Evolutionary conservation across 345 rosid genomes (phyloP).

Genomic region (Populus euphratica): DNA sequence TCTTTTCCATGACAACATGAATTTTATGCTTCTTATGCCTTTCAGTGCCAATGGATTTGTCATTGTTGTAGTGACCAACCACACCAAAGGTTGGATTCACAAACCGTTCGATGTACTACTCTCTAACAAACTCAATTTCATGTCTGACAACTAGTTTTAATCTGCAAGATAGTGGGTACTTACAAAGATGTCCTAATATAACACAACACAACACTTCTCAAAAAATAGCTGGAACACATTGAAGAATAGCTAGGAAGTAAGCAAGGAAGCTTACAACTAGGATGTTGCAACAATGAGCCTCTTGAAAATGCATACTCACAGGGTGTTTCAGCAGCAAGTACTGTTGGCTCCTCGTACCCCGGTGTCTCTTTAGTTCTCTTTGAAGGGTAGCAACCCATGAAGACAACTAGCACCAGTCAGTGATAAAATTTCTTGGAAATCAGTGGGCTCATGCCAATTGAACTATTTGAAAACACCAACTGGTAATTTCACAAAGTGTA

Average conservation of each 20-base stretch:
- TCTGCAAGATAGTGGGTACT: not conserved
- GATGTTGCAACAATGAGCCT: not conserved
- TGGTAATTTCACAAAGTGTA: not conserved
- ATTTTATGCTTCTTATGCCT: too few relatives aligned
- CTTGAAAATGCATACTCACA: constrained; percentile 39
- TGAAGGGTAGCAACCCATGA: constrained; percentile 47
- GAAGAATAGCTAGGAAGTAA: not conserved
- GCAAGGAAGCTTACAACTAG: not conserved
- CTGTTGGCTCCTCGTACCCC: constrained; percentile 63
- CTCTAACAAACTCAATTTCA: not conserved
- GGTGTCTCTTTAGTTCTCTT: constrained; percentile 33
- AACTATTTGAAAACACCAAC: not conserved
- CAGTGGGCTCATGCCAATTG: constrained; percentile 1
- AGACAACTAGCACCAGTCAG: constrained; percentile 11
- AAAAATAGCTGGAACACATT: not conserved
- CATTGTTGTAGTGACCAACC: not conserved
- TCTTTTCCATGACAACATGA: not conserved
- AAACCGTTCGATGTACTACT: not conserved
- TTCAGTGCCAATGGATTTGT: not conserved
- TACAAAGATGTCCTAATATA: not conserved
- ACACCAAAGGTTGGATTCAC: not conserved
- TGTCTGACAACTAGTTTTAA: not conserved
- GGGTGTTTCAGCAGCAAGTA: constrained; percentile 73
- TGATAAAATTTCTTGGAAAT: not conserved
- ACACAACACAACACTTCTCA: not conserved